Percentiles rank a stretch among this genome's conserved stretches.
Evolutionary conservation across 306 rosid species (phyloP).

Genomic region (Prunus salicina): DNA sequence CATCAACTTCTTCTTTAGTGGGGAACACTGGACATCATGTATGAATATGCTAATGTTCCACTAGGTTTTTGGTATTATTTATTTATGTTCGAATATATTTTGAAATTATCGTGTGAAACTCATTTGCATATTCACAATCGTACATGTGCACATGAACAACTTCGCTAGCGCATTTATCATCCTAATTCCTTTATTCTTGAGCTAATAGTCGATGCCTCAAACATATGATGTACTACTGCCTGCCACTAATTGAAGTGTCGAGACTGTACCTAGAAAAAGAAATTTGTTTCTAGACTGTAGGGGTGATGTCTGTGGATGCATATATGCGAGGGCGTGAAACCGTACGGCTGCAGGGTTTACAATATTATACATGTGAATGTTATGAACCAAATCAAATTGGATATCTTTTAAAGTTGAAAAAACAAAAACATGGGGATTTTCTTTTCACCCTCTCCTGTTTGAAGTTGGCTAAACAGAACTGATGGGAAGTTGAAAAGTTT

Average conservation of each 20-base stretch:
- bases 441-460: background rate
- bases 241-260: background rate
- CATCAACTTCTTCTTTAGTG: slow-evolving; percentile 30
- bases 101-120: no score
- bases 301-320: background rate
- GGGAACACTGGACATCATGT: slow-evolving; percentile 29
- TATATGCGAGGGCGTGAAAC: slow-evolving; percentile 7
- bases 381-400: background rate
- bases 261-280: background rate
- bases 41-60: slow-evolving; percentile 1
- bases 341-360: background rate
- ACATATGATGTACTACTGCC: background rate
- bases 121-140: no score
- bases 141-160: no score
- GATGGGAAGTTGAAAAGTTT: slow-evolving; percentile 19
- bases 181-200: background rate
- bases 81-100: no score
- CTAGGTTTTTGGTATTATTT: background rate
- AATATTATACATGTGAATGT: background rate
- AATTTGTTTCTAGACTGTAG: background rate
- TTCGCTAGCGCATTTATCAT: background rate
- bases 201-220: background rate
- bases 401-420: background rate
- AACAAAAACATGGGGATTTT: background rate
- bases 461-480: slow-evolving; percentile 3